Percentiles rank a stretch among this genome's conserved stretches.
Conservation (phyloP, 1,284 basidiomycete species). For the Ceratobasidium sp. region DNA sequence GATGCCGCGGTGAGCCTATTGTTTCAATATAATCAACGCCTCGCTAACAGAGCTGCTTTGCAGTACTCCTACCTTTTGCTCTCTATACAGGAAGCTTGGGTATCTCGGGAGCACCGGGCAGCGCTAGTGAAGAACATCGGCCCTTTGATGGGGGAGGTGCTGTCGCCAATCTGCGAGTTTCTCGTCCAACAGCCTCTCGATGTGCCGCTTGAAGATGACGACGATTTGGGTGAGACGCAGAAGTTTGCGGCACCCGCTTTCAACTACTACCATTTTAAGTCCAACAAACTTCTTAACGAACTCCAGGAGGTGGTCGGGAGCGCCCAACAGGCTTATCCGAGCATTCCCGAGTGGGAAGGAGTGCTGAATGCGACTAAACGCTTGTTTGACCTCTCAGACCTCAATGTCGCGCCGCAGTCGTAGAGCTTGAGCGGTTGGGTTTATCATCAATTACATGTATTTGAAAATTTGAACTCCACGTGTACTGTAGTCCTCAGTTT, state of each 20-base stretch:
- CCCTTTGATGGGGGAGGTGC: constrained; percentile 21
- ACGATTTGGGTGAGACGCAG: no score
- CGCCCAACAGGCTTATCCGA: no score
- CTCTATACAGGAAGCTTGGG: constrained; percentile 36
- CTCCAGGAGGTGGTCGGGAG: no score
- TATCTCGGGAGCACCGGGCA: background rate
- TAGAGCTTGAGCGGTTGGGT: no score
- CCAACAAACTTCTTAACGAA: background rate
- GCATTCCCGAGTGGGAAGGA: no score
- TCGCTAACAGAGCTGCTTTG: background rate
- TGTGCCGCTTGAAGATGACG: background rate
- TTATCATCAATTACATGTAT: no score
- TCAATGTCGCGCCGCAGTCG: no score
- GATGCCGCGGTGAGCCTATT: constrained; percentile 28
- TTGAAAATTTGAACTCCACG: no score
- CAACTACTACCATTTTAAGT: background rate
- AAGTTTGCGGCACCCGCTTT: constrained; percentile 6
- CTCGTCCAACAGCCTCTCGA: constrained; percentile 29
- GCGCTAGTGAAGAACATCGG: constrained; percentile 14
- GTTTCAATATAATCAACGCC: background rate
- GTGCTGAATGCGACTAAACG: no score
- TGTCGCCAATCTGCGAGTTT: constrained; percentile 18
- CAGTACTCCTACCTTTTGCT: constrained; percentile 40
- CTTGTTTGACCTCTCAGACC: no score
- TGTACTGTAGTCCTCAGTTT: no score